Evolutionary conservation across 2,329 filamentous ascomycete genomes (phyloP), one percentile per base, ranked within the genome.

Genomic region (Pseudogymnoascus sp.): DNA sequence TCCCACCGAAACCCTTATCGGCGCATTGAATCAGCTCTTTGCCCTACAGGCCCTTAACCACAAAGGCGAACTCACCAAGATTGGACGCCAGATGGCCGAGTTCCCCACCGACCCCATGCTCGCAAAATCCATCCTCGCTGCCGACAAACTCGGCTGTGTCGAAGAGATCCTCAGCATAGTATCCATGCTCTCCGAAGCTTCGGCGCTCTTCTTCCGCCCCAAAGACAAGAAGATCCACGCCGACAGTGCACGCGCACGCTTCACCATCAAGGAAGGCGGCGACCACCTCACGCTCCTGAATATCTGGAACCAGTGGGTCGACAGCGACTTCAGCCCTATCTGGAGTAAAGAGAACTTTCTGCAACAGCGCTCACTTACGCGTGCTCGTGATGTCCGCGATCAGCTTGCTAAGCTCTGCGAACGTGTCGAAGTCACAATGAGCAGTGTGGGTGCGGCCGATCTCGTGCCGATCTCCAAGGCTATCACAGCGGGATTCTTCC

Each of bases 181-280:
- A n/a, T 86, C 92, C 43, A 96, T 97, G 90, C 83, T 97, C 0
- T 86, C 89, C 65, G 94, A 97, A 76, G 86, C 90, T 1, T 91
- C 88, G 3, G 88, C 92, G 0, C 82, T 99, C 4, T 99, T 97
- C 79, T 96, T 95, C 81, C 83, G 92, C 0, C 92, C 94, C 19
- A 96, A 97, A 73, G 92, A 99, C 77, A 97, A 97, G 80, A 96
- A 96, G 74, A 88, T 97, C 29, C 91, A 97, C 71, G 94, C 94
- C 11, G 93, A 99, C 74, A 91, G 89, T 65, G 94, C 94, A 0
- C 86, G 92, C 12, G 88, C 89, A 37, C 85, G 93, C 1, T 97
- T 97, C 76, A 96, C 91, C 0, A 80, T 93, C 72, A 91, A 91
- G 69, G 92, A 95, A 65, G 92, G 92, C 37, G 94, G 94, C 43